Conservation (phyloP, 306 rosid species). For the Dryas alaskensis region DNA sequence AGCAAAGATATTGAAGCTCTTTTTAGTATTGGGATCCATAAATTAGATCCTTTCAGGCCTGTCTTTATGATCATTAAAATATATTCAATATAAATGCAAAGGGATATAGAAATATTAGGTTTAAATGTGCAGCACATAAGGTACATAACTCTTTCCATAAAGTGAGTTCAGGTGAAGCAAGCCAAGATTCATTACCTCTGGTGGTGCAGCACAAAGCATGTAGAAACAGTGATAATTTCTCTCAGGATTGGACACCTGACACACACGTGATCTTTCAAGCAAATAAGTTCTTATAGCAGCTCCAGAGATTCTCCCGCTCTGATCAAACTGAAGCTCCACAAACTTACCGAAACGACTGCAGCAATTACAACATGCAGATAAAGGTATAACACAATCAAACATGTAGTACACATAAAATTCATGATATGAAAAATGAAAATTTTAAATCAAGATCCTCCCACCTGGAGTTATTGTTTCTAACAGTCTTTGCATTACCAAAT, state of each 20-base stretch:
- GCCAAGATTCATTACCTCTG: conserved; percentile 59
- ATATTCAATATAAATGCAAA: not conserved
- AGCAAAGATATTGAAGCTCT: not conserved
- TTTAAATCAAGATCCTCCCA: conserved; percentile 26
- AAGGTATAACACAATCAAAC: conserved; percentile 18
- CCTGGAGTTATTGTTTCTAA: conserved; percentile 98
- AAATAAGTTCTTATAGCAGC: conserved; percentile 98
- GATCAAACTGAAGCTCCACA: conserved; percentile 98
- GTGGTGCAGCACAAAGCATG: conserved; percentile 98
- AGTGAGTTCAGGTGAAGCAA: conserved; percentile 19
- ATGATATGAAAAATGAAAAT: conserved; percentile 15
- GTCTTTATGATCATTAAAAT: conserved; percentile 6
- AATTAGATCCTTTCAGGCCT: conserved; percentile 6
- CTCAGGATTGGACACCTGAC: conserved; percentile 97
- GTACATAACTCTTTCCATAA: conserved; percentile 23
- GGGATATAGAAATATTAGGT: conserved; percentile 19
- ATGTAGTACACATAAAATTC: conserved; percentile 23
- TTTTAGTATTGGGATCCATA: not conserved
- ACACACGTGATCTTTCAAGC: conserved; percentile 98
- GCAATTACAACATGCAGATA: conserved; percentile 20
- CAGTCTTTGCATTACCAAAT: conserved; percentile 99
- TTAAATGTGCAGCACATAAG: conserved; percentile 22
- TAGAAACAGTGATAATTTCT: conserved; percentile 99
- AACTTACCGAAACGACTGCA: conserved; percentile 99
- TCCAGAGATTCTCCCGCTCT: conserved; percentile 91